A percentile compares a stretch with the other conserved stretches of the same genome.
phyloP scores from a whole-genome alignment of 1,139 yeast species.

The Blastobotrys proliferans region DNA sequence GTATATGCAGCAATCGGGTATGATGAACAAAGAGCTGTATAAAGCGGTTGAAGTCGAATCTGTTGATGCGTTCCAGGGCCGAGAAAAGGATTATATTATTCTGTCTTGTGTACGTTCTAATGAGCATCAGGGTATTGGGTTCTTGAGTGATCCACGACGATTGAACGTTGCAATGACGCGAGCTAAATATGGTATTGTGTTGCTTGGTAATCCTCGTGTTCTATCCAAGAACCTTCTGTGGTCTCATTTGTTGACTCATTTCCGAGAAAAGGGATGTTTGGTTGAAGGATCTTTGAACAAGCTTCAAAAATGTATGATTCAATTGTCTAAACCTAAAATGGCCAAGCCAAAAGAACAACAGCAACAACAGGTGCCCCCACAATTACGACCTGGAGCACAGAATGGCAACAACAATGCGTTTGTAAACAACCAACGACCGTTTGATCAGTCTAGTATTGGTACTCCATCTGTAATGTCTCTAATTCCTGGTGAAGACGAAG shows the following conservation, averaged over 20 bases:
- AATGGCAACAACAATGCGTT: constrained; percentile 1
- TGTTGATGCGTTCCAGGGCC: constrained; percentile 95
- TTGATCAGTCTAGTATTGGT: constrained; percentile 38
- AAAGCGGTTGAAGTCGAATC: constrained; percentile 80
- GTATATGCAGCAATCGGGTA: constrained; percentile 71
- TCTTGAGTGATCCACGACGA: constrained; percentile 84
- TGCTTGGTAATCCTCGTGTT: constrained; percentile 82
- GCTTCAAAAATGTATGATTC: constrained; percentile 69
- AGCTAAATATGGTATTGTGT: constrained; percentile 78
- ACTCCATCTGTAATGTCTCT: constrained; percentile 49
- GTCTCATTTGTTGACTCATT: constrained; percentile 75
- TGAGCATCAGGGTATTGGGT: constrained; percentile 78
- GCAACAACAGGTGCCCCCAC: background rate
- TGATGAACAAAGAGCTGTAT: constrained; percentile 59
- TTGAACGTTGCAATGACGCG: constrained; percentile 89
- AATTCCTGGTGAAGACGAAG: constrained; percentile 32
- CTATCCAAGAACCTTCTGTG: constrained; percentile 69
- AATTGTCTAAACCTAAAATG: constrained; percentile 26
- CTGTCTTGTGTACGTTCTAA: constrained; percentile 90
- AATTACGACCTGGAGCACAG: background rate
- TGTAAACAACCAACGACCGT: constrained; percentile 12
- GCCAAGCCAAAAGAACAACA: constrained; percentile 13
- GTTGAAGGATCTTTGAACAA: constrained; percentile 91
- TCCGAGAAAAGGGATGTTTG: constrained; percentile 77
- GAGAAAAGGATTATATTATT: constrained; percentile 88